Percentiles rank a stretch among this genome's conserved stretches.
These are phyloP conservation scores for Cyphellophora attinorum DNA, from an alignment of 2,329 filamentous ascomycete genomes.

Conservation along the genomic window DNA sequence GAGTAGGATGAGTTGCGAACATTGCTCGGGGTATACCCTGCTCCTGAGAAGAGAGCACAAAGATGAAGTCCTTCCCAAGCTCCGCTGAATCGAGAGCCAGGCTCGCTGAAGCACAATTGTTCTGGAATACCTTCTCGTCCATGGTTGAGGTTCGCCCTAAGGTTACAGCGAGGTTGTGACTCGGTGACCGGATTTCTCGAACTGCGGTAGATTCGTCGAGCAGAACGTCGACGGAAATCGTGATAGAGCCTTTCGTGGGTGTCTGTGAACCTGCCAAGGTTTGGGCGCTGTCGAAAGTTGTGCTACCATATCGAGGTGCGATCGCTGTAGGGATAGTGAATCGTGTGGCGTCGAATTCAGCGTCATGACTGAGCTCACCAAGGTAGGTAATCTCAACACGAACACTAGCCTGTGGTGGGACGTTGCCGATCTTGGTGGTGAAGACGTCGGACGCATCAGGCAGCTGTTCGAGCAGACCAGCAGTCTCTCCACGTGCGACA, in stretches of 20 bases:
- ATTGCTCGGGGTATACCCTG: constrained; percentile 53
- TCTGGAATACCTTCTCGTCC: constrained; percentile 34
- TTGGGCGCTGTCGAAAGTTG: constrained; percentile 3
- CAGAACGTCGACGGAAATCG: constrained; percentile 50
- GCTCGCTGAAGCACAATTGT: constrained; percentile 53
- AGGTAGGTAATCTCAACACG: constrained; percentile 56
- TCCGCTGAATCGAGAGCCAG: constrained; percentile 43
- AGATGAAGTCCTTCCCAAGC: constrained; percentile 56
- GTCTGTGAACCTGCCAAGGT: not conserved
- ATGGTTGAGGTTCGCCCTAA: constrained; percentile 49
- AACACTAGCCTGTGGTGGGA: constrained; percentile 49
- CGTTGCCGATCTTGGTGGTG: constrained; percentile 57
- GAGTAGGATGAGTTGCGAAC: constrained; percentile 54
- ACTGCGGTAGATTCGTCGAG: constrained; percentile 50
- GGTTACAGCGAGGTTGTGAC: constrained; percentile 56
- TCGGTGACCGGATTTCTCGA: constrained; percentile 55
- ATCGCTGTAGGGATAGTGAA: constrained; percentile 61
- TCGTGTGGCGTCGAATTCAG: constrained; percentile 55
- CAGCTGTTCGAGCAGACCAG: constrained; percentile 57
- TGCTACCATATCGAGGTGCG: constrained; percentile 53
- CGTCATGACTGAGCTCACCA: constrained; percentile 63
- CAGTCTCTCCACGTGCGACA: constrained; percentile 47
- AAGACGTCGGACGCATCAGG: constrained; percentile 56
- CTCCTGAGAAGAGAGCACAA: constrained; percentile 54
- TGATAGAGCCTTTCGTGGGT: constrained; percentile 31